These are phyloP conservation scores for Syzygium syzygioides DNA, from an alignment of 441 rosid genomes.

Conservation along the genomic window DNA sequence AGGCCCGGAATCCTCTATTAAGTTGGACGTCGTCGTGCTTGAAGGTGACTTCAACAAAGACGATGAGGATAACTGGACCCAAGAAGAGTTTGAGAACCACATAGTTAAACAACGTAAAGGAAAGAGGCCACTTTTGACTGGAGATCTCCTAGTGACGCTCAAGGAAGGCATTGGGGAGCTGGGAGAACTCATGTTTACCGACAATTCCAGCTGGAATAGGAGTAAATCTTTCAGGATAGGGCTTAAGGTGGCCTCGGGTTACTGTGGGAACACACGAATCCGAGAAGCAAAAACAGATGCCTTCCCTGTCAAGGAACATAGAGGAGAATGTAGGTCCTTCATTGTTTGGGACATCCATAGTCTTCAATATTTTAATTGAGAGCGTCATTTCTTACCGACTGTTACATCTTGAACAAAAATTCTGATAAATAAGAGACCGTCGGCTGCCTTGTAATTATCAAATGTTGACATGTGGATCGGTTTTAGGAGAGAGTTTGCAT, in stretches of 20 bases:
- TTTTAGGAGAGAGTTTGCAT: neutral
- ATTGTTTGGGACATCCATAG: no score
- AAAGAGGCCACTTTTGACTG: no score
- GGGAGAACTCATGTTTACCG: no score
- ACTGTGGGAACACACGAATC: neutral
- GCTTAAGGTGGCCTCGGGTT: neutral
- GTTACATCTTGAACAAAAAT: no score
- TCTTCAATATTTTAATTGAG: no score
- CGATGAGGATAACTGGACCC: neutral
- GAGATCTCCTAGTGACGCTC: no score
- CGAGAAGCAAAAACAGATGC: neutral
- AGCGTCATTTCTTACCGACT: no score
- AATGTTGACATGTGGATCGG: neutral
- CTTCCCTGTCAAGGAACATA: neutral
- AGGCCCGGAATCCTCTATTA: neutral
- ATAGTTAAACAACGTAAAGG: neutral
- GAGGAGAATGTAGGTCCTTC: neutral
- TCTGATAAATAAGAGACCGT: no score
- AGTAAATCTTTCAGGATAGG: neutral
- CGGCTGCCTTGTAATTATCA: no score
- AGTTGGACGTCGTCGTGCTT: neutral
- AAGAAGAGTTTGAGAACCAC: neutral
- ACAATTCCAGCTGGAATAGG: neutral
- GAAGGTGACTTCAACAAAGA: neutral
- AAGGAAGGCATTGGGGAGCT: no score